phyloP scores from a whole-genome alignment of 352 stramenopile genomes.

The Globisporangium middletonii region DNA sequence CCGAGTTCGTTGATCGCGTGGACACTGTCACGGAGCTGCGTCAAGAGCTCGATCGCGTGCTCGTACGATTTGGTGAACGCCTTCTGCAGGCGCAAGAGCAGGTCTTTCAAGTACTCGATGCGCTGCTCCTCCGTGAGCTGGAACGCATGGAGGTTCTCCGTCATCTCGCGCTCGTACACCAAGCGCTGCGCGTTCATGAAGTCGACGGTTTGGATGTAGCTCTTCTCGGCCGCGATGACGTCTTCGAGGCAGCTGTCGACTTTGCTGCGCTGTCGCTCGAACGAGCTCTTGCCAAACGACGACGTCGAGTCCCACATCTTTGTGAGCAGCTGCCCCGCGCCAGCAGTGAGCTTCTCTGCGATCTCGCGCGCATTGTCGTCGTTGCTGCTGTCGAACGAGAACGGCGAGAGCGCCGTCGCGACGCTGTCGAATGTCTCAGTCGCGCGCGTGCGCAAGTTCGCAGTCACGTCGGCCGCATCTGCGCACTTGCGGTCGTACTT shows the following conservation, averaged over 20 bases:
- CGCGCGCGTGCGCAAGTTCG: constrained; percentile 21
- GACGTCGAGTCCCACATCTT: constrained; percentile 82
- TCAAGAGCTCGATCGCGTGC: constrained; percentile 33
- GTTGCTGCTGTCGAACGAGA: constrained; percentile 2
- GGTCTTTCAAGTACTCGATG: constrained; percentile 72
- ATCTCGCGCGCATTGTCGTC: constrained; percentile 42
- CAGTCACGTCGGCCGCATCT: constrained; percentile 53
- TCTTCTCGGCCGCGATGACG: constrained; percentile 56
- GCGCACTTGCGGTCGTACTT: constrained; percentile 74
- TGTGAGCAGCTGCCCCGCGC: constrained; percentile 58
- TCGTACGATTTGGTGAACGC: constrained; percentile 43
- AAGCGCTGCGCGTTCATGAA: constrained; percentile 59
- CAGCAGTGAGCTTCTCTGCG: constrained; percentile 52
- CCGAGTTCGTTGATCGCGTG: constrained; percentile 61
- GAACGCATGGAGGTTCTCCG: constrained; percentile 74
- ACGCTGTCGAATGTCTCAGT: constrained; percentile 13
- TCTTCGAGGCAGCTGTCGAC: constrained; percentile 60
- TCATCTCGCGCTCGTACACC: constrained; percentile 62
- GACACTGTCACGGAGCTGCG: constrained; percentile 42
- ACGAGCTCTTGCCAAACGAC: constrained; percentile 51
- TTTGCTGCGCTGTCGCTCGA: constrained; percentile 61
- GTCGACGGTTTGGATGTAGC: constrained; percentile 63
- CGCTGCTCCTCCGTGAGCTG: constrained; percentile 82
- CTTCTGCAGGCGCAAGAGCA: constrained; percentile 65
- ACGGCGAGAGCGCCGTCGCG: constrained; percentile 6